Evolutionary conservation across 2,329 filamentous ascomycete species (phyloP), one percentile per base, ranked within the genome.

Genomic region (Rutstroemia sp.): DNA sequence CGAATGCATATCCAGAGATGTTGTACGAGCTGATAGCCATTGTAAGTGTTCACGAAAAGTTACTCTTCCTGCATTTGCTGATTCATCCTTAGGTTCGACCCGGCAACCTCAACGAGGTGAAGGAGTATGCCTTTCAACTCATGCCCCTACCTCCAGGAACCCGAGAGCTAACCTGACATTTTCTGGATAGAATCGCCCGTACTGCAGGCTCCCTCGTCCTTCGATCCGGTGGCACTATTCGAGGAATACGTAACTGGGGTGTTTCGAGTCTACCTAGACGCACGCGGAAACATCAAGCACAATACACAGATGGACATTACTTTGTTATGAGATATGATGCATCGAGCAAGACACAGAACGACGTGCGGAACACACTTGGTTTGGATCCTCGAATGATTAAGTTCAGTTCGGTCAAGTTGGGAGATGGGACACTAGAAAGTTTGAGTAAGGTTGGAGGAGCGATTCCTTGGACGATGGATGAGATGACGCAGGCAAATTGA

Each of bases 241-340:
- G 94, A 66, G 91, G 91, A 70, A 80, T 95, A 69, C 86, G 86
- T 65, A 99, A 99, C 79, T 99, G 94, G 94, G 94, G 94, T 70
- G 81, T 88, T 65, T 96, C 94, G 75, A 79, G 86, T 48, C 86
- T 99, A 17, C 92, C 94, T 48, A 87, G 85, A 64, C 83, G 89
- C 60, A 79, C 86, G 58, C 86, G 84, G 60, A 86, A 87, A 69
- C 86, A 95, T 73, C 91, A 96, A 75, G 84, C 87, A 65, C 84
- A 84, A 63, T 87, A 97, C 79, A 82, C 82, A 62, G 81, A 84
- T 64, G 94, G 94, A 55, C 92, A 97, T 77, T 95, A 99, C 80
- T 99, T 99, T 73, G 88, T 95, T 69, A 89, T 99, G 88, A 89
- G 94, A 66, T 99, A 96, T 78, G 94, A 99, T 72, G 76, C 87